Percentiles rank a stretch among this genome's conserved stretches.
These are phyloP conservation scores for Hirsutella thompsonii DNA, from an alignment of 2,329 filamentous ascomycete genomes.

Conservation along the genomic window DNA sequence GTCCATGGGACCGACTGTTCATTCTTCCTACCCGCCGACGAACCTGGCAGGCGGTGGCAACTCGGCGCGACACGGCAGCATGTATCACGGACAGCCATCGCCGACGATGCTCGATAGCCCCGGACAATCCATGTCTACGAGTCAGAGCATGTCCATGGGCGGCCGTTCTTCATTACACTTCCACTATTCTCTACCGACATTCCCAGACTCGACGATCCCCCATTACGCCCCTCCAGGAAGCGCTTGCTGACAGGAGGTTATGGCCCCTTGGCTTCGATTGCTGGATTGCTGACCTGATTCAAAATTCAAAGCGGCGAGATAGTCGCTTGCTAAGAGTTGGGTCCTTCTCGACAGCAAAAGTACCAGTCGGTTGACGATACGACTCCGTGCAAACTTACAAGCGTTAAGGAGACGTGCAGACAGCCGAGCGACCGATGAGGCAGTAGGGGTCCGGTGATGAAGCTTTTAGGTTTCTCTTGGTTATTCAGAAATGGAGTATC, in stretches of 20 bases:
- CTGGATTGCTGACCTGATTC: too few relatives aligned
- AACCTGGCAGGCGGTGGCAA: slow-evolving; percentile 1
- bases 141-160: slow-evolving; percentile 10
- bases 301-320: too few relatives aligned
- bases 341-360: too few relatives aligned
- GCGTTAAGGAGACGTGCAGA: too few relatives aligned
- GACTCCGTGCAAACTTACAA: too few relatives aligned
- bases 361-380: too few relatives aligned
- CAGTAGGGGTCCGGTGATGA: too few relatives aligned
- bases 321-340: too few relatives aligned
- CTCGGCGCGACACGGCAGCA: background rate
- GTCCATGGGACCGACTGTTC: slow-evolving; percentile 2
- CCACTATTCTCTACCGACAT: slow-evolving; percentile 12
- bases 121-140: slow-evolving; percentile 7
- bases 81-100: slow-evolving; percentile 2
- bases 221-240: slow-evolving; percentile 8
- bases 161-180: slow-evolving; percentile 11
- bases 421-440: too few relatives aligned
- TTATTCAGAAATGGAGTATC: too few relatives aligned
- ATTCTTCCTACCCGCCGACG: slow-evolving; percentile 3
- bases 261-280: too few relatives aligned
- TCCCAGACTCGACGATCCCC: slow-evolving; percentile 8
- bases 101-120: slow-evolving; percentile 12
- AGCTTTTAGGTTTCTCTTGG: too few relatives aligned
- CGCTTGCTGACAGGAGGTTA: slow-evolving; percentile 10